Evolutionary conservation across 129 eudicot genomes (phyloP), one percentile per base, ranked within the genome.

Genomic region (Gnaphalium uliginosum): DNA sequence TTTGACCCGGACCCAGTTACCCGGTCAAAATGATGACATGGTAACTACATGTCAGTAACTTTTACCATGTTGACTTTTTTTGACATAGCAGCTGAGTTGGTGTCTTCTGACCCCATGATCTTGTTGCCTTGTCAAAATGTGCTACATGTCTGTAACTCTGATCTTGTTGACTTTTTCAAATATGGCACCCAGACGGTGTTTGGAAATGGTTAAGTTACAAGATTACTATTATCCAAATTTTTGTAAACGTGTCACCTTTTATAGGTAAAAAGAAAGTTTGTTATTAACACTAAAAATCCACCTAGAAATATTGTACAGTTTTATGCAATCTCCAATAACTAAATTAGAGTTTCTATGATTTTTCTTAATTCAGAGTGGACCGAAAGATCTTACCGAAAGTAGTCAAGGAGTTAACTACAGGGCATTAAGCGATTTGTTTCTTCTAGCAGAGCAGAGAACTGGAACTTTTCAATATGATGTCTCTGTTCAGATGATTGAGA

Each of bases 401-500:
- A 90, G 72, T 79, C 88, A 87, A 90, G 98, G 98, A 71, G 98
- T 93, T 48, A 93, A 93, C 58, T 93, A 90, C 90, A 78, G 98
- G 76, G 96, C 98, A 19, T 77, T 93, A 73, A 75, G 87, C 25
- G 96, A 93, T 82, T 81, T 93, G 37, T 93, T 93, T 85, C 81
- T 83, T 69, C 87, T 93, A 18, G 89, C 96, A 6, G 93, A 90
- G 74, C 89, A 90, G 75, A 90, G 98, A 74, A 87, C 74, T 80
- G 89, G 87, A 73, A 84, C 92, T 41, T 82, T 94, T 84, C 74
- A 80, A 48, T 94, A 94, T 64, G 93, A 94, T 33, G 90, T 94
- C 68, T 89, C 96, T 48, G 98, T 91, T 39, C 98, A 94, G 71
- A 94, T 94, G 98, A 94, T 94, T 66, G 97, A 94, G 86, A 94